Conservation (phyloP, 768 basidiomycete genomes). For the Cystofilobasidium capitatum region DNA sequence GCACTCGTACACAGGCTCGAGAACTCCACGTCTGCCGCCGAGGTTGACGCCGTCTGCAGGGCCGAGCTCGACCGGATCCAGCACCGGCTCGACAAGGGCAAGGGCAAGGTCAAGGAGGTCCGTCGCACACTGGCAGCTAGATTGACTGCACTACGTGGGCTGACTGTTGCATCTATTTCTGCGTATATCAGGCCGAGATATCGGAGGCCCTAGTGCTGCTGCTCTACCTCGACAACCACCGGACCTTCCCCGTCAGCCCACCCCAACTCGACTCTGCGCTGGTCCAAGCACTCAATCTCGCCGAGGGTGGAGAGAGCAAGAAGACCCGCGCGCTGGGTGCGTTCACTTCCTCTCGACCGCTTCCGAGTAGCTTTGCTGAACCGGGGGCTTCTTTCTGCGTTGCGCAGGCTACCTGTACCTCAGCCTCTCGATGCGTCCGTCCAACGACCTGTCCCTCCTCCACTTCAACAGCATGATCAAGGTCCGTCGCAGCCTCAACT, state of each 20-base stretch:
- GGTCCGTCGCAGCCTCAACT: conserved; percentile 40
- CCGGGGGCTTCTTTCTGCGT: background rate
- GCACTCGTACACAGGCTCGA: conserved; percentile 65
- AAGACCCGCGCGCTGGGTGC: conserved; percentile 52
- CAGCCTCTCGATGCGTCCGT: conserved; percentile 55
- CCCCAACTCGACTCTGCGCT: conserved; percentile 53
- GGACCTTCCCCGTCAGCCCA: background rate
- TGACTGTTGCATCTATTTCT: background rate
- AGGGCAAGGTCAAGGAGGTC: conserved; percentile 6
- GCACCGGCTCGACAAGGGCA: conserved; percentile 45
- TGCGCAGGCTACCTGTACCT: conserved; percentile 82
- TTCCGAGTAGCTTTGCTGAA: background rate
- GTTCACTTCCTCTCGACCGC: conserved; percentile 42
- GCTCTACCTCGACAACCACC: conserved; percentile 54
- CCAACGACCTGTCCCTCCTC: conserved; percentile 68
- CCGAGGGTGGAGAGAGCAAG: conserved; percentile 55
- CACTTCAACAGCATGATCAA: conserved; percentile 77
- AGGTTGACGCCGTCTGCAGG: conserved; percentile 54
- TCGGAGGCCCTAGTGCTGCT: conserved; percentile 60
- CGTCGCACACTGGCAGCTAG: background rate
- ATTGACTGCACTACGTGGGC: background rate
- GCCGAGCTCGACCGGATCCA: conserved; percentile 54
- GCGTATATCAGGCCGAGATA: conserved; percentile 48
- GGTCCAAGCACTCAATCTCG: conserved; percentile 63
- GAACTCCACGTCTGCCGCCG: conserved; percentile 49